These are phyloP conservation scores for Daldinia vernicosa DNA, from an alignment of 495 filamentous ascomycete species.

Conservation along the genomic window DNA sequence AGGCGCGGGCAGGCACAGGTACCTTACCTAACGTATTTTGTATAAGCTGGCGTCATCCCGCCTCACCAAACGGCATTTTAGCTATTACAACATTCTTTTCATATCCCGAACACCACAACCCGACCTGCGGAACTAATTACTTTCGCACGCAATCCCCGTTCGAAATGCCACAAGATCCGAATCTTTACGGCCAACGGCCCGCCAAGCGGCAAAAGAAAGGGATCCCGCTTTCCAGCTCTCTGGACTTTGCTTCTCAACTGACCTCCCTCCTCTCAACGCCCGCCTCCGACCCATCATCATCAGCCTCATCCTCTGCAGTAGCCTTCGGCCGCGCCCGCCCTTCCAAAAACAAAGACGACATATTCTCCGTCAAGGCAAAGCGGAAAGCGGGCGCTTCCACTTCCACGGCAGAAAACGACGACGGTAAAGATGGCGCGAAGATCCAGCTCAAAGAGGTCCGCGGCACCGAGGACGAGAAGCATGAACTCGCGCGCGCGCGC, in stretches of 20 bases:
- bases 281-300: conserved; percentile 45
- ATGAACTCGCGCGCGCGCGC: conserved; percentile 66
- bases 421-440: conserved; percentile 38
- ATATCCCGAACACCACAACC: conserved; percentile 5
- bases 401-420: conserved; percentile 29
- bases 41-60: conserved; percentile 7
- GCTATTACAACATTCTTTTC: conserved; percentile 5
- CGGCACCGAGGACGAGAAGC: conserved; percentile 57
- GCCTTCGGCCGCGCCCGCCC: conserved; percentile 69
- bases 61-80: conserved; percentile 25
- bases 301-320: conserved; percentile 46
- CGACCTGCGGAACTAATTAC: neutral
- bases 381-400: conserved; percentile 53
- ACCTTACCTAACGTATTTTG: conserved; percentile 7
- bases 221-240: conserved; percentile 73
- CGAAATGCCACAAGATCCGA: conserved; percentile 64
- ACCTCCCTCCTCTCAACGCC: conserved; percentile 72
- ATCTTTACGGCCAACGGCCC: conserved; percentile 80
- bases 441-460: conserved; percentile 53
- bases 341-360: conserved; percentile 72
- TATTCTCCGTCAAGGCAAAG: conserved; percentile 78
- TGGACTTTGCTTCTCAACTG: conserved; percentile 82
- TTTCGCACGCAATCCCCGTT: neutral
- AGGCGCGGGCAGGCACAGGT: neutral
- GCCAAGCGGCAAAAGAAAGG: conserved; percentile 67